phyloP scores from a whole-genome alignment of 2,329 filamentous ascomycete species.

The Aspergillus nomiae region DNA sequence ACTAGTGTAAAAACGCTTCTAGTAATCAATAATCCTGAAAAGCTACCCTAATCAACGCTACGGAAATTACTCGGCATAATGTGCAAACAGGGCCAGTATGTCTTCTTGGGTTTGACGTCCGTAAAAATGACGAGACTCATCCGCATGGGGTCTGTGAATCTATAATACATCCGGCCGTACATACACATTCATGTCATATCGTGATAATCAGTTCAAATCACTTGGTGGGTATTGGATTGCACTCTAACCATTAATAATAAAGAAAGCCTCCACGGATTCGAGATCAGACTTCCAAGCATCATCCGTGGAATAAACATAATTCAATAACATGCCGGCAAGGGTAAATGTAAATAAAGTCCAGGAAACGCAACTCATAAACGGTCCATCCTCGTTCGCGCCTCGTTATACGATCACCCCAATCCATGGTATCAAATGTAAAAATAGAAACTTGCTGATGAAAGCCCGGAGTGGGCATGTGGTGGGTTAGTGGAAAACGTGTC shows the following conservation, averaged over 20 bases:
- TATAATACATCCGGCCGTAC: constrained; percentile 5
- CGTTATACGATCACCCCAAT: constrained; percentile 11
- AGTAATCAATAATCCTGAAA: not conserved
- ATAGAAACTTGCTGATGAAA: constrained; percentile 14
- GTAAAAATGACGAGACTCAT: not conserved
- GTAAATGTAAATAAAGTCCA: constrained; percentile 21
- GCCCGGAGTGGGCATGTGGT: constrained; percentile 6
- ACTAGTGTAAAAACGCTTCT: not conserved
- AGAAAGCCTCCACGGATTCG: constrained; percentile 18
- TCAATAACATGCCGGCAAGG: constrained; percentile 7
- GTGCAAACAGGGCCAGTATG: not conserved
- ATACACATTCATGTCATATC: not conserved
- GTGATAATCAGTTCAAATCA: constrained; percentile 7
- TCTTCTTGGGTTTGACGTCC: not conserved
- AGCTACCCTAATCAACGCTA: not conserved
- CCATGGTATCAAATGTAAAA: constrained; percentile 22
- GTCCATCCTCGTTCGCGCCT: constrained; percentile 1
- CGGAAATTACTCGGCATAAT: not conserved
- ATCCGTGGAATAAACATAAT: constrained; percentile 6
- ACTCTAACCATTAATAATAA: constrained; percentile 11
- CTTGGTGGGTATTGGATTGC: constrained; percentile 18
- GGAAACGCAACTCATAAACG: constrained; percentile 7
- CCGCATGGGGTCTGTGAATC: not conserved
- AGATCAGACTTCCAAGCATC: constrained; percentile 13
- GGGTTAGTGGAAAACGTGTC: not conserved